These are phyloP conservation scores for Miscanthus lutarioriparius DNA, from an alignment of 176 grass and related monocot species.

Conservation along the genomic window DNA sequence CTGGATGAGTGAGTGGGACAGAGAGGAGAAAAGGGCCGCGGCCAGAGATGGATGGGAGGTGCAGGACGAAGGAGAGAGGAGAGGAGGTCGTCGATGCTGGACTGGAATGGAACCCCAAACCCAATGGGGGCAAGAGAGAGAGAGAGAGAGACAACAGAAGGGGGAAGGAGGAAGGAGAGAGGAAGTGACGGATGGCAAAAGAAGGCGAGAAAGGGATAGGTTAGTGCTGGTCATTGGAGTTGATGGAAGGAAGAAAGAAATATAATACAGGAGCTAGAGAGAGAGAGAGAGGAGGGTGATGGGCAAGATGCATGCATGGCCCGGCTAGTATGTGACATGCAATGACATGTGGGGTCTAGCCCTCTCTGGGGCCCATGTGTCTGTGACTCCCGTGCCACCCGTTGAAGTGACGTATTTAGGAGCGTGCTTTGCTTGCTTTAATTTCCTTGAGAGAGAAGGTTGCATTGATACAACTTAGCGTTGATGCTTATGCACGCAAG, in stretches of 20 bases:
- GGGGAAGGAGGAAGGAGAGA: background rate
- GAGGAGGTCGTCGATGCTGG: slow-evolving; percentile 13
- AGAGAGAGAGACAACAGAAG: background rate
- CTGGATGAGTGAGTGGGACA: background rate
- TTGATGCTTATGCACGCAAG: slow-evolving; percentile 65
- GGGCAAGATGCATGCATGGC: background rate
- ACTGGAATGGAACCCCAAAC: background rate
- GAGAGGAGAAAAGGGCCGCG: background rate
- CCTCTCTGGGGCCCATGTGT: background rate
- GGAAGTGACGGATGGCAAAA: slow-evolving; percentile 13
- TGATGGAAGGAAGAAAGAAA: slow-evolving; percentile 38
- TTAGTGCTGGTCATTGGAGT: slow-evolving; percentile 48
- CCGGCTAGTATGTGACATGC: background rate
- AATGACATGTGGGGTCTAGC: slow-evolving; percentile 7
- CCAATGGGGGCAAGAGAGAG: slow-evolving; percentile 25
- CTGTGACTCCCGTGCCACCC: background rate
- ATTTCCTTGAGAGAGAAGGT: slow-evolving; percentile 30
- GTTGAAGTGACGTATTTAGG: background rate
- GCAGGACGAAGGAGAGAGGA: background rate
- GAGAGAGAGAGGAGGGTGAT: background rate
- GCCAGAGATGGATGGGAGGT: background rate
- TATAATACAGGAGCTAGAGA: slow-evolving; percentile 48
- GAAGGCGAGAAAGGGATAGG: slow-evolving; percentile 34
- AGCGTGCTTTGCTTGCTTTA: slow-evolving; percentile 11
- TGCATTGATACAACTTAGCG: slow-evolving; percentile 40